Conservation (phyloP, 306 rosid genomes). For the Glycine soja region DNA sequence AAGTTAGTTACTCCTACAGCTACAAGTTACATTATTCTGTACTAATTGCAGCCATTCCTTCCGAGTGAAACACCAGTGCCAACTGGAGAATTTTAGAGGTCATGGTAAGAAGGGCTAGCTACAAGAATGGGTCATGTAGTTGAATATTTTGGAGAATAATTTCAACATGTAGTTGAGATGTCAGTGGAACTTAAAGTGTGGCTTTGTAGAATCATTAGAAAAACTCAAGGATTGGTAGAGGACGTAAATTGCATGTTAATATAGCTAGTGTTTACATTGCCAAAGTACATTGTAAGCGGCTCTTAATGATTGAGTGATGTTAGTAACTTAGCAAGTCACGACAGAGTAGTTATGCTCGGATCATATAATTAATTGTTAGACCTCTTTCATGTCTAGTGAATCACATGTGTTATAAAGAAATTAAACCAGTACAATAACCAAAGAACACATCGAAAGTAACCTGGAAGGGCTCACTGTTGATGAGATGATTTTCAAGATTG, state of each 20-base stretch:
- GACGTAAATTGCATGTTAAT: neutral
- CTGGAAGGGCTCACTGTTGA: constrained; percentile 66
- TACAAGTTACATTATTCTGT: constrained; percentile 19
- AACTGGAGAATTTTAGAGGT: constrained; percentile 66
- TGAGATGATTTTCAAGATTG: constrained; percentile 58
- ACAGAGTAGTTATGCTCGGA: too few species aligned
- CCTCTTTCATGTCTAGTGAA: neutral
- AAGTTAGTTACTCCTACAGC: neutral
- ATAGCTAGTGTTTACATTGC: neutral
- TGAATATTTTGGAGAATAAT: constrained; percentile 13
- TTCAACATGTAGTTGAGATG: constrained; percentile 21
- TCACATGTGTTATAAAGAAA: neutral
- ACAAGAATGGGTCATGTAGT: constrained; percentile 65
- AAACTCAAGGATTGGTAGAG: neutral
- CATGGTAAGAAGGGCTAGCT: constrained; percentile 63
- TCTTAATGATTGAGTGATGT: constrained; percentile 11
- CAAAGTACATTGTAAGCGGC: neutral
- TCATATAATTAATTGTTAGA: neutral
- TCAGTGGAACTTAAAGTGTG: constrained; percentile 7
- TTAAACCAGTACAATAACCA: constrained; percentile 65
- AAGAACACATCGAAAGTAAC: constrained; percentile 56
- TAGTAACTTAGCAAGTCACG: neutral
- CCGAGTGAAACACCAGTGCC: constrained; percentile 69
- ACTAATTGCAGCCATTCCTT: constrained; percentile 65
- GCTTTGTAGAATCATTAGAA: constrained; percentile 1